Conservation (phyloP, 2,329 filamentous ascomycete genomes). For the Ophiosphaerella herpotricha region DNA sequence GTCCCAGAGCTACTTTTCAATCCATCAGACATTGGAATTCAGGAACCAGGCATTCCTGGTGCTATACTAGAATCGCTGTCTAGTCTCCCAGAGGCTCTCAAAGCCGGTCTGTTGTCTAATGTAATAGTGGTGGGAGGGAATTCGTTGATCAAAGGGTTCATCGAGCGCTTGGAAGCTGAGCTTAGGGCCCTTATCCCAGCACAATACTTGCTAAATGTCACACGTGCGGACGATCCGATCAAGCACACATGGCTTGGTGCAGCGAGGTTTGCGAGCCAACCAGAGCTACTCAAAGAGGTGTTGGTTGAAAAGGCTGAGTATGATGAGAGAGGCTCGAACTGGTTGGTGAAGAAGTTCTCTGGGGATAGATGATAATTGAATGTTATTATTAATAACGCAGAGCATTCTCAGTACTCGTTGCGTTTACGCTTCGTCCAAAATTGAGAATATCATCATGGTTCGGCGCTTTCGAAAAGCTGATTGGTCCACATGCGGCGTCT, state of each 20-base stretch:
- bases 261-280: slow-evolving; percentile 73
- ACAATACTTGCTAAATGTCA: slow-evolving; percentile 37
- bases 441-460: background rate
- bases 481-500: slow-evolving; percentile 26
- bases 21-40: slow-evolving; percentile 82
- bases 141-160: slow-evolving; percentile 77
- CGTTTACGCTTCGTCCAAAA: background rate
- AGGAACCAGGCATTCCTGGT: slow-evolving; percentile 80
- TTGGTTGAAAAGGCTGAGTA: slow-evolving; percentile 89
- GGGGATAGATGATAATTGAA: slow-evolving; percentile 13
- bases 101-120: slow-evolving; percentile 83
- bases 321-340: slow-evolving; percentile 76
- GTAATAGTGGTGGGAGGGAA: slow-evolving; percentile 89
- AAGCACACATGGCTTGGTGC: slow-evolving; percentile 84
- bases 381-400: no score
- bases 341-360: slow-evolving; percentile 74
- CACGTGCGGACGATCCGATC: slow-evolving; percentile 73
- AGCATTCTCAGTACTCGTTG: no score
- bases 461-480: slow-evolving; percentile 22
- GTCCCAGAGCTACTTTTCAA: slow-evolving; percentile 90
- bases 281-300: slow-evolving; percentile 65
- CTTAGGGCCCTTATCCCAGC: slow-evolving; percentile 60
- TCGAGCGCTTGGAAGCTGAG: slow-evolving; percentile 75
- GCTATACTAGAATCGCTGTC: slow-evolving; percentile 80
- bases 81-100: slow-evolving; percentile 77